phyloP scores from a whole-genome alignment of 2,329 filamentous ascomycete species.

The Metarhizium anisopliae region DNA sequence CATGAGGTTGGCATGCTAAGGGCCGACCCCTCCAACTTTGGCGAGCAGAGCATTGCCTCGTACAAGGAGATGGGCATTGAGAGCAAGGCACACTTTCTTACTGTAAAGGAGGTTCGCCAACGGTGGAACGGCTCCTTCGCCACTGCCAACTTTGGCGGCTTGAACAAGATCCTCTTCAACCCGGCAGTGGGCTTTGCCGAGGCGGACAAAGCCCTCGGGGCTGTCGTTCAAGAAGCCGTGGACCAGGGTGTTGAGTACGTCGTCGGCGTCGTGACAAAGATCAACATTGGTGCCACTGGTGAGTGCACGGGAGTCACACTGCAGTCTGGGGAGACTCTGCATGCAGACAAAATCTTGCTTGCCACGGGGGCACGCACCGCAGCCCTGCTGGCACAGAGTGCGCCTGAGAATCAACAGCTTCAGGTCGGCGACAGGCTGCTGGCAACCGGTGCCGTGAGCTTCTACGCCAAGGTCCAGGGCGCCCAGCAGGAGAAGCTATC shows the following conservation, averaged over 20 bases:
- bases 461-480: constrained; percentile 28
- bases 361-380: constrained; percentile 50
- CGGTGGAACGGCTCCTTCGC: constrained; percentile 49
- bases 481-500: constrained; percentile 38
- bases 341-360: constrained; percentile 44
- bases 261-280: constrained; percentile 35
- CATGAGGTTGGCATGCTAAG: constrained; percentile 48
- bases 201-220: constrained; percentile 45
- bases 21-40: constrained; percentile 32
- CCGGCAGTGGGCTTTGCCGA: constrained; percentile 50
- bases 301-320: constrained; percentile 40
- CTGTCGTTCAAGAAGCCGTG: constrained; percentile 42
- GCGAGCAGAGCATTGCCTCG: constrained; percentile 31
- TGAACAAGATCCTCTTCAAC: constrained; percentile 48
- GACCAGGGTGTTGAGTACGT: constrained; percentile 47
- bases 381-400: constrained; percentile 41
- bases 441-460: constrained; percentile 45
- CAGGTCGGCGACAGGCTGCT: constrained; percentile 44
- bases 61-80: constrained; percentile 27
- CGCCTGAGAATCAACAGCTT: constrained; percentile 36
- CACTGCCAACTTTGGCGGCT: constrained; percentile 45
- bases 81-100: constrained; percentile 31
- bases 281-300: constrained; percentile 38
- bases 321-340: constrained; percentile 33
- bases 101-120: constrained; percentile 41